phyloP scores from a whole-genome alignment of 768 basidiomycete species.

The Amanita rubescens region DNA sequence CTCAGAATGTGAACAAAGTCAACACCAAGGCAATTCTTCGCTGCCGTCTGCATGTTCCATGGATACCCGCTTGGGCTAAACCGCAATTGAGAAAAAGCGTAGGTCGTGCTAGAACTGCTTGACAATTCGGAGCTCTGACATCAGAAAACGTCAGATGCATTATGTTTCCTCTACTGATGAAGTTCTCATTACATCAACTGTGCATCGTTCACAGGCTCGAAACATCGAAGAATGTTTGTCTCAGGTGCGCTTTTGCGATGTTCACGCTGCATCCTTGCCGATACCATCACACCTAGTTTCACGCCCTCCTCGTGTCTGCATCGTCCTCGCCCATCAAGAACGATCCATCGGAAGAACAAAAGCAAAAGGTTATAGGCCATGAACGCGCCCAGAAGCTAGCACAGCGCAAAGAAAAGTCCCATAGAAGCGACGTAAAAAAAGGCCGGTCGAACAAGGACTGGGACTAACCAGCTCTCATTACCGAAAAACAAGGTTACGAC shows the following conservation, averaged over 20 bases:
- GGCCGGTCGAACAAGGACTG: constrained; percentile 16
- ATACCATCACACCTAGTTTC: constrained; percentile 36
- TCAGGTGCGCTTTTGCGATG: constrained; percentile 38
- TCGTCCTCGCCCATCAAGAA: constrained; percentile 41
- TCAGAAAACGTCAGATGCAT: constrained; percentile 37
- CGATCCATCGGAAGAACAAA: constrained; percentile 48
- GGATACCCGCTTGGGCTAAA: constrained; percentile 68
- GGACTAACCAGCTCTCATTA: constrained; percentile 1
- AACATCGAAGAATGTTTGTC: constrained; percentile 66
- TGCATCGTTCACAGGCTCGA: constrained; percentile 68
- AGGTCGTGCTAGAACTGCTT: constrained; percentile 17
- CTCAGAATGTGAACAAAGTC: constrained; percentile 86
- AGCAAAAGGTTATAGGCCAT: constrained; percentile 42
- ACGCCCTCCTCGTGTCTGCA: constrained; percentile 39
- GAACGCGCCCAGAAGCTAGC: constrained; percentile 39
- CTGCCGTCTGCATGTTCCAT: constrained; percentile 46
- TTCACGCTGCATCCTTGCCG: not conserved
- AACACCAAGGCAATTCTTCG: constrained; percentile 72
- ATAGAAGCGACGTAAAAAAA: constrained; percentile 45
- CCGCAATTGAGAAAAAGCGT: constrained; percentile 42
- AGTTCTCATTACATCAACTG: constrained; percentile 61
- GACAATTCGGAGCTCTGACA: not conserved
- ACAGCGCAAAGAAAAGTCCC: constrained; percentile 43
- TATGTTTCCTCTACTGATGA: constrained; percentile 64
- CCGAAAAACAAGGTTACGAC: not conserved